Evolutionary conservation across 1,284 basidiomycete genomes (phyloP), one percentile per base, ranked within the genome.

Genomic region (Flammula alnicola): DNA sequence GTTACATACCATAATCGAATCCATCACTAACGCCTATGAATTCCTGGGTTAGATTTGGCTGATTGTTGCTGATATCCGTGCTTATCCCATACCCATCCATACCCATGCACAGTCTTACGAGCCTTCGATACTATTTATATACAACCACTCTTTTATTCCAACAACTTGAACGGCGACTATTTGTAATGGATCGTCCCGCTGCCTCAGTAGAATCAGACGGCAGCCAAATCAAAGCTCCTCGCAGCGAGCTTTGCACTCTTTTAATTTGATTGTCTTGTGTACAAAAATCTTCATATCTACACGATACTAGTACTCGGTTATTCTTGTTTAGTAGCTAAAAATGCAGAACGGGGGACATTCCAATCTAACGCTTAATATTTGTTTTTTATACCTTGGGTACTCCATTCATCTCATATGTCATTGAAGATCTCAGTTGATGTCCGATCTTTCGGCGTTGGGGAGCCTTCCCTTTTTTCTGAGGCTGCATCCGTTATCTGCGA

Each of bases 381-480:
- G 33, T 4, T 16, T 19, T 14, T 19, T 14, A 19, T 3, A 16
- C 5, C 11, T 36, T 14, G 16, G 16, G 20, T 16, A 36, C 33
- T 17, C 20, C 17, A 36, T 17, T 10, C 17, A 36, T 6, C n/a
- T 5, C 32, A 33, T 33, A 33, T 10, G 12, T 36, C 20, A 19
- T 19, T 9, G 20, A 19, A 17, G 33, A n/a, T n/a, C 33, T 36
- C n/a, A 30, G 8, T 30, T 11, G 20, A 31, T 27, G 25, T 19
- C 23, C 20, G 1, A 9, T 37, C 26, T 37, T 22, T 30, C 27
- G n/a, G n/a, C n/a, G n/a, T n/a, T n/a, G n/a, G n/a, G n/a, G n/a
- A n/a, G n/a, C n/a, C n/a, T n/a, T n/a, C n/a, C n/a, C n/a, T n/a
- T 35, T 41, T 33, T 10, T 42, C 38, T 23, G 31, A 19, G 35